Conservation (phyloP, 1,284 basidiomycete species). For the Caloboletus firmus region DNA sequence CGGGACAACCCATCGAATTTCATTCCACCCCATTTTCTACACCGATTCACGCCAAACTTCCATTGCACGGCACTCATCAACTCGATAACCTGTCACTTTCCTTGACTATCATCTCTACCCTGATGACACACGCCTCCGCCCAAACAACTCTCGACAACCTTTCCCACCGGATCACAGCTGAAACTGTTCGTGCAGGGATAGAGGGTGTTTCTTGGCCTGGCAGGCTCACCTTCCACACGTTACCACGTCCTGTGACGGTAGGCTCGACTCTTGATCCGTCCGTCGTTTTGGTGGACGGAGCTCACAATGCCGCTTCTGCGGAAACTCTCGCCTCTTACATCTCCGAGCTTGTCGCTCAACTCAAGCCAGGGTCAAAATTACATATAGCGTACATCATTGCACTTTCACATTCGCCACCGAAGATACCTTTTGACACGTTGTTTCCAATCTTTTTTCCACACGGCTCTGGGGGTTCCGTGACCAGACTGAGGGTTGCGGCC, state of each 20-base stretch:
- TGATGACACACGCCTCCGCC: constrained; percentile 50
- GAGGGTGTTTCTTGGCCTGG: constrained; percentile 74
- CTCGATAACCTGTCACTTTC: constrained; percentile 78
- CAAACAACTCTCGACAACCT: constrained; percentile 14
- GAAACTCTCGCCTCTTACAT: constrained; percentile 72
- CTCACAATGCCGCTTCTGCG: constrained; percentile 91
- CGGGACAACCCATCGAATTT: constrained; percentile 46
- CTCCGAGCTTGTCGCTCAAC: constrained; percentile 36
- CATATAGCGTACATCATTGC: constrained; percentile 70
- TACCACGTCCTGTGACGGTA: constrained; percentile 28
- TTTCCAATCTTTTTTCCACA: constrained; percentile 52
- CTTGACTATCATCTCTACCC: constrained; percentile 59
- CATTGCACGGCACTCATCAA: constrained; percentile 82
- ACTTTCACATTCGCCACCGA: constrained; percentile 80
- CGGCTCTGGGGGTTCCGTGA: constrained; percentile 23
- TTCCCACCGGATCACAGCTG: constrained; percentile 25
- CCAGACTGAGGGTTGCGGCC: constrained; percentile 51
- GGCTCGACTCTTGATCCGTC: constrained; percentile 27
- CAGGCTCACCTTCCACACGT: constrained; percentile 72
- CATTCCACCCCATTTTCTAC: constrained; percentile 43
- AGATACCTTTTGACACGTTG: constrained; percentile 72
- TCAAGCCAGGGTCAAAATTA: constrained; percentile 25
- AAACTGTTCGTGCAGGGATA: constrained; percentile 51
- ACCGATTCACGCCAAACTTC: constrained; percentile 44
- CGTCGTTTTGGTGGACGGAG: constrained; percentile 83